Percentiles rank a stretch among this genome's conserved stretches.
These are phyloP conservation scores for Rhodosorus marinus DNA, from an alignment of 23 red algal genomes.

Conservation along the genomic window DNA sequence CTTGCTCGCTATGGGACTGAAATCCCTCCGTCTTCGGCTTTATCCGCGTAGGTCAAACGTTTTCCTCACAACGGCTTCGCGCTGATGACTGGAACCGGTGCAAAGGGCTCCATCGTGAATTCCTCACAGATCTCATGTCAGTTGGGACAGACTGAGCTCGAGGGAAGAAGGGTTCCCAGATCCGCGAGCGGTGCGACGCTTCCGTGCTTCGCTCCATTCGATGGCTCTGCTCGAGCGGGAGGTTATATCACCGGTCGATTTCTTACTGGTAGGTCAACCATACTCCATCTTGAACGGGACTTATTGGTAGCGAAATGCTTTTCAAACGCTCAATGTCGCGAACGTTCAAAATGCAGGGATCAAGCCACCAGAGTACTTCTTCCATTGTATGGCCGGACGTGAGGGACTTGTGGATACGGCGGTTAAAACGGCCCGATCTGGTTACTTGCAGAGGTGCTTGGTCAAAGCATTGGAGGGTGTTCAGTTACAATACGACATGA, in stretches of 20 bases:
- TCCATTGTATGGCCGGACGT: slow-evolving; percentile 93
- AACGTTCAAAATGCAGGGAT: too few relatives aligned
- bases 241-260: slow-evolving; percentile 85
- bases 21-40: too few relatives aligned
- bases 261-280: too few relatives aligned
- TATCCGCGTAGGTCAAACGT: slow-evolving; percentile 21
- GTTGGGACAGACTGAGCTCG: slow-evolving; percentile 76
- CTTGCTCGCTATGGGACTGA: too few relatives aligned
- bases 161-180: slow-evolving; percentile 79
- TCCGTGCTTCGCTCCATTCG: slow-evolving; percentile 76
- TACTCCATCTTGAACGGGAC: too few relatives aligned
- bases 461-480: slow-evolving; percentile 87
- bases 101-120: slow-evolving; percentile 83
- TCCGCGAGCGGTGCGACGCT: slow-evolving; percentile 60
- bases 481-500: slow-evolving; percentile 65
- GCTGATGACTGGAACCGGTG: slow-evolving; percentile 91
- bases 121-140: slow-evolving; percentile 85
- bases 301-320: too few relatives aligned
- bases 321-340: too few relatives aligned
- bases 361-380: slow-evolving; percentile 79
- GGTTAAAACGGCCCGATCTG: slow-evolving; percentile 95
- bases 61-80: slow-evolving; percentile 86
- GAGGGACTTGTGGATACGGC: slow-evolving; percentile 93
- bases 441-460: slow-evolving; percentile 96
- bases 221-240: slow-evolving; percentile 49